These are phyloP conservation scores for Haematococcus sp. DNA, from an alignment of 139 green algal genomes.

Conservation along the genomic window DNA sequence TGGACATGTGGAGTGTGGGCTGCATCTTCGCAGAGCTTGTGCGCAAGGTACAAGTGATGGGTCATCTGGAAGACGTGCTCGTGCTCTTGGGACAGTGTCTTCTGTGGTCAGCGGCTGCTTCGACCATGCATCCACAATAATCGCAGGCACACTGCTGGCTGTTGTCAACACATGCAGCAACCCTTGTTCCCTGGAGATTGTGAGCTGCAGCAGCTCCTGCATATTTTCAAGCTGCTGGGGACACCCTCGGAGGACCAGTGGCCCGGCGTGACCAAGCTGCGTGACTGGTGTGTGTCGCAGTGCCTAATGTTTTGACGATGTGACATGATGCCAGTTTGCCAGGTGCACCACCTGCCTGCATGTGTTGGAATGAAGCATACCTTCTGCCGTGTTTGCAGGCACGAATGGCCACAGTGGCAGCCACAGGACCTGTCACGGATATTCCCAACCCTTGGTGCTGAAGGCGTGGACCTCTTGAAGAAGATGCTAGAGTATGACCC, in stretches of 20 bases:
- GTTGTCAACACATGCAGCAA: slow-evolving; percentile 47
- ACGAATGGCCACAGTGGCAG: slow-evolving; percentile 64
- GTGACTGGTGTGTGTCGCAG: slow-evolving; percentile 50
- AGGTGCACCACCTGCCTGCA: background rate
- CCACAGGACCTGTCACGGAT: slow-evolving; percentile 58
- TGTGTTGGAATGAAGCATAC: background rate
- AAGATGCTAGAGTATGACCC: slow-evolving; percentile 79
- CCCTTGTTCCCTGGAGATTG: slow-evolving; percentile 88
- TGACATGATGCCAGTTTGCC: background rate
- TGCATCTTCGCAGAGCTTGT: slow-evolving; percentile 98
- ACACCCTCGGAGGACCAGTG: slow-evolving; percentile 76
- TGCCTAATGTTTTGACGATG: too few relatives aligned
- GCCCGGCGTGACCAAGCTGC: slow-evolving; percentile 61
- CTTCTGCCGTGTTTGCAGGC: slow-evolving; percentile 32
- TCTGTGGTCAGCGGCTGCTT: too few relatives aligned
- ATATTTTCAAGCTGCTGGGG: slow-evolving; percentile 90
- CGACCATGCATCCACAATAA: too few relatives aligned
- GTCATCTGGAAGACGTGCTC: background rate
- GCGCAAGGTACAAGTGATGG: slow-evolving; percentile 32
- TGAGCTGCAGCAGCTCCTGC: slow-evolving; percentile 87
- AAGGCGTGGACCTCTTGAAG: slow-evolving; percentile 75
- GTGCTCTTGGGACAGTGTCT: background rate
- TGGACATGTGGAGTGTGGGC: slow-evolving; percentile 98
- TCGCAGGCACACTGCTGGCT: too few relatives aligned
- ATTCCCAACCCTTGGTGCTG: slow-evolving; percentile 75